Evolutionary conservation across 805 yeast genomes (phyloP), one percentile per base, ranked within the genome.

Genomic region (Kluyveromyces nonfermentans): DNA sequence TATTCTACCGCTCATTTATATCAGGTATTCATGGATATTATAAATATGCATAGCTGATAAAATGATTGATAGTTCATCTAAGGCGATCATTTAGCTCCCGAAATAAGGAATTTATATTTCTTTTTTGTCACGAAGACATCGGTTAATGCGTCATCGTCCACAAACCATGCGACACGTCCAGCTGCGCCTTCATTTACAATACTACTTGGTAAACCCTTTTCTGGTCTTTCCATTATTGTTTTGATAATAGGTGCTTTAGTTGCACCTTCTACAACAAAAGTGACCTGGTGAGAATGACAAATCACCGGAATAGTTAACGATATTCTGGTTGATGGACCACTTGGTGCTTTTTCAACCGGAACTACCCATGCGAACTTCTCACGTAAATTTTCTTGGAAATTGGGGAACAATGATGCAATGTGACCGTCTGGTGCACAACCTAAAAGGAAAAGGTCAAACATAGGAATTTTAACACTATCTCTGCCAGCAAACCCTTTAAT

Each of bases 401-500:
- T 82, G 18, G 98, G 98, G 71, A 90, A 90, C 44, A 90, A 74
- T n/a, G 95, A 87, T 42, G 96, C 96, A 58, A 87, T 85, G 64
- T 90, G 98, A 18, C 98, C 98, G 64, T 90, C 98, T 2, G 97
- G 97, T 1, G 98, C 98, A 71, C 97, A 90, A 20, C 98, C 98
- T 46, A 93, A 72, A 51, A 93, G 70, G 49, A 93, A 75, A 43
- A 93, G 68, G 64, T 93, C 97, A 67, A 93, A 90, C 78, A 86
- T 80, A 47, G 98, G 98, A 49, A 90, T 73, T 66, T 89, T 88
- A 45, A 93, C 98, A 15, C 95, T 82, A 64, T 93, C 97, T 62
- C 94, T 90, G 43, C 85, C 88, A 9, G 98, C 98, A 69, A 93
- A 93, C 43, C 90, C 93, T 57, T 77, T 78, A 46, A 93, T 85